Base-by-base conservation (phyloP, 306 rosid species). In the Cicer judaicum region DNA sequence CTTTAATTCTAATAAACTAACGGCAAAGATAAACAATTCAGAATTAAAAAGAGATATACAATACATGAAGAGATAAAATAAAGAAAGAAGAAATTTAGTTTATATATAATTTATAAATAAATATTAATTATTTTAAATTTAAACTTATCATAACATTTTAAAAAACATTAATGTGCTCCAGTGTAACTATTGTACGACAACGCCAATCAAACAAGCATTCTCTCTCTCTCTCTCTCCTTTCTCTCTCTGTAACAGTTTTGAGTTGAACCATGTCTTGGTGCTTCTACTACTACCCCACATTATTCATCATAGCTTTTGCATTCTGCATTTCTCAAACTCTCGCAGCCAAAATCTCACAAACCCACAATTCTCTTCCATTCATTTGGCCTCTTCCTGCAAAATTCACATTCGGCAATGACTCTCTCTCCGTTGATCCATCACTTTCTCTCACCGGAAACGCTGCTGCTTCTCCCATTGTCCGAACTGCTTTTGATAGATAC, bases 311-410 rank as follows among this genome's bases (percentile, higher is more conserved):
- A 71, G 81, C 66, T 34, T 52, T 6, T 43, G 36, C 64, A 36
- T 68, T 80, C n/a, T 80, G 62, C 57, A 39, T 69, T 79, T 64
- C 86, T 19, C 73, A 70, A 57, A 42, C 84, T 75, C 10, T 70
- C 1, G 84, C 34, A 5, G 15, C 4, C 1, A 34, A 76, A 43
- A 65, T 6, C 6, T 57, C 87, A 1, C 77, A 44, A 14, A 81
- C 65, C 46, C 29, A 75, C 57, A 78, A 36, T 4, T 76, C 92
- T 1, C 84, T 80, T 9, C 76, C 97, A 0, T 94, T 87, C 80
- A 76, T 94, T 38, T 94, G 99, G 99, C 99, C 99, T 70, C 77
- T 92, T 24, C 99, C 99, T 8, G 77, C 84, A 7, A 83, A 88
- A 68, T 91, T 88, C 84, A 60, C 80, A 34, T 88, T 14, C 75